A percentile compares a stretch with the other conserved stretches of the same genome.
These are phyloP conservation scores for Haplosporangium gracile DNA, from an alignment of 192 early-diverging fungal species.

Conservation along the genomic window DNA sequence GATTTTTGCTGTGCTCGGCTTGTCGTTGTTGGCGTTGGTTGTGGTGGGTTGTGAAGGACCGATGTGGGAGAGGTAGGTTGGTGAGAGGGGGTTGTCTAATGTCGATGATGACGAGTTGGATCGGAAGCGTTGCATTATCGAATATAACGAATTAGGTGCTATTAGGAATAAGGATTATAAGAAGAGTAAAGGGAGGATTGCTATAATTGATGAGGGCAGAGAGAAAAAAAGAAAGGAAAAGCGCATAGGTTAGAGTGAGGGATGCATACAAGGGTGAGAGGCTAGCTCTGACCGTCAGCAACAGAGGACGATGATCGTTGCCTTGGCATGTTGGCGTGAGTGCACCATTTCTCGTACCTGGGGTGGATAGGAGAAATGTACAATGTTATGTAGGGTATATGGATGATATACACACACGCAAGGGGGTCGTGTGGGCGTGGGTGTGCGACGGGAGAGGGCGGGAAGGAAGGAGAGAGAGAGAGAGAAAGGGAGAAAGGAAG, in stretches of 20 bases:
- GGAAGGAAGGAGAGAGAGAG: not conserved
- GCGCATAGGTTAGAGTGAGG: too few relatives aligned
- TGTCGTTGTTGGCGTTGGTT: not conserved
- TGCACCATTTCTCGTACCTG: too few relatives aligned
- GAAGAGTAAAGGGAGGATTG: not conserved
- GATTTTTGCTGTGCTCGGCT: not conserved
- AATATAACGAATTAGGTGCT: not conserved
- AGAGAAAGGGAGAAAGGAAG: not conserved
- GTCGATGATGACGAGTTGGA: constrained; percentile 29
- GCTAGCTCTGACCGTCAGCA: too few relatives aligned
- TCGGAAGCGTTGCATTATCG: constrained; percentile 26
- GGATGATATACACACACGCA: too few relatives aligned
- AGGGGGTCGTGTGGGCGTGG: too few relatives aligned
- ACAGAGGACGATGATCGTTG: too few relatives aligned
- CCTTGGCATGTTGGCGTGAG: too few relatives aligned
- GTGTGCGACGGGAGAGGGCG: not conserved
- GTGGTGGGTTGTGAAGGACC: not conserved
- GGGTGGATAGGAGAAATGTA: too few relatives aligned
- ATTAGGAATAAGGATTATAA: not conserved
- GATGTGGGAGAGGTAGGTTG: constrained; percentile 4
- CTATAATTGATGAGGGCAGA: not conserved
- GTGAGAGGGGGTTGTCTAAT: constrained; percentile 18
- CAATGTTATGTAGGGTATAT: too few relatives aligned
- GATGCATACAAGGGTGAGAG: too few relatives aligned
- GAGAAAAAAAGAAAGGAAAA: not conserved